Base-by-base conservation (phyloP, 805 yeast species). In the Starmerella scarabaei region DNA sequence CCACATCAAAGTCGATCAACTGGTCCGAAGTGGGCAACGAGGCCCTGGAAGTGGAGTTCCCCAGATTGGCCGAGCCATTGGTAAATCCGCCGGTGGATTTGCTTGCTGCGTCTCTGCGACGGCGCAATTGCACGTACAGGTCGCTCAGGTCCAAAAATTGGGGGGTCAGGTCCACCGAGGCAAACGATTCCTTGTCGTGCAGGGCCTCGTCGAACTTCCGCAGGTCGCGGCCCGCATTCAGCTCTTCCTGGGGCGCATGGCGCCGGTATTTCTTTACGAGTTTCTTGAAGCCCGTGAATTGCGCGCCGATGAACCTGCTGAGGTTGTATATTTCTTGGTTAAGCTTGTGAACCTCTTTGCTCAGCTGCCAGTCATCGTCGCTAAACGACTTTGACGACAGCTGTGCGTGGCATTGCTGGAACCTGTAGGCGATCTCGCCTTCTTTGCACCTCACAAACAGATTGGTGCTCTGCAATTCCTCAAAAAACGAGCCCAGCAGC, bases 221-320 rank as follows among this genome's bases (percentile, higher is more conserved):
- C 6, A 53, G 50, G 27, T 44, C 43, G 18, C 42, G 43, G 30
- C 38, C 39, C 30, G 48, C 53, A 41, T 42, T 48, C 16, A 36
- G 36, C 11, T 60, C 58, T 19, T 54, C 52, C 21, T 62, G 59
- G 2, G 53, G 36, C 3, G 71, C 64, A 56, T 70, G 68, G 43
- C 69, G 67, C 29, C 65, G 60, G 53, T 65, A 78, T 55, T 83
- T 82, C 61, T 83, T 82, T 52, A 82, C 64, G 36, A 82, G 67
- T 60, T 82, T 82, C 45, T 77, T 67, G 36, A 80, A 65, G 4
- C 66, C 93, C 3, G 83, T 75, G 52, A 77, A 75, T 54, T 82
- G 94, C 6, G 81, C 68, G 18, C 77, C 61, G 14, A 80, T 71
- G 53, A 78, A 82, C 45, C 83, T 66, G n/a, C 81, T 68, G 35